A percentile compares a stretch with the other conserved stretches of the same genome.
phyloP scores from a whole-genome alignment of 257 asterid species.

The Solanum tarapatanum region DNA sequence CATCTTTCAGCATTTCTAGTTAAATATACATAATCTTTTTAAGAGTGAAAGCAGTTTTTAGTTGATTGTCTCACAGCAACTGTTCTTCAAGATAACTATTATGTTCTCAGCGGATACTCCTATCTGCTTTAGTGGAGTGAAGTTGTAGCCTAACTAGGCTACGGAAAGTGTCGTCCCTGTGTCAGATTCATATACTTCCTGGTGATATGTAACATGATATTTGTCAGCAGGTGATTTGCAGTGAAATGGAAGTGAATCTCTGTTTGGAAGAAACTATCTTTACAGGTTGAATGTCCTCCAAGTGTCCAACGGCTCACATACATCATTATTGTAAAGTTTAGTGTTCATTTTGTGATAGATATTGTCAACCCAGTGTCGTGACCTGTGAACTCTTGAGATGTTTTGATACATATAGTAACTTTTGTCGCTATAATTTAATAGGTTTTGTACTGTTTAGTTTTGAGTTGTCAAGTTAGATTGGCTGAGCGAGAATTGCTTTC shows the following conservation, averaged over 20 bases:
- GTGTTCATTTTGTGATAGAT: neutral
- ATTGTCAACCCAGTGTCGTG: neutral
- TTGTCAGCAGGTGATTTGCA: neutral
- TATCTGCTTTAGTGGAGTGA: neutral
- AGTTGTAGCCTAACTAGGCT: neutral
- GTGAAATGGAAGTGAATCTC: neutral
- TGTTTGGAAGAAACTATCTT: neutral
- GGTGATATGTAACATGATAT: neutral
- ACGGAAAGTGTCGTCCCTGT: neutral
- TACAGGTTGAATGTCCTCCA: neutral
- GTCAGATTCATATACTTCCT: neutral
- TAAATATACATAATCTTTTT: neutral
- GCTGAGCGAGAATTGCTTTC: neutral
- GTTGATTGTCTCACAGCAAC: neutral
- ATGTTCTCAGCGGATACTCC: neutral
- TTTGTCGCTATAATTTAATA: neutral
- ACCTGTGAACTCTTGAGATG: neutral
- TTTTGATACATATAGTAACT: neutral
- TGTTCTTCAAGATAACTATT: neutral
- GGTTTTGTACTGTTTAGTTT: neutral
- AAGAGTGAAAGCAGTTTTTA: neutral
- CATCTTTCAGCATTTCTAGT: neutral
- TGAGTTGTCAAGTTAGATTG: neutral
- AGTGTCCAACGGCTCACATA: neutral
- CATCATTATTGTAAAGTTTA: neutral